Evolutionary conservation across 805 yeast genomes (phyloP).

Genomic region (Pichia nanzhaoensis): DNA sequence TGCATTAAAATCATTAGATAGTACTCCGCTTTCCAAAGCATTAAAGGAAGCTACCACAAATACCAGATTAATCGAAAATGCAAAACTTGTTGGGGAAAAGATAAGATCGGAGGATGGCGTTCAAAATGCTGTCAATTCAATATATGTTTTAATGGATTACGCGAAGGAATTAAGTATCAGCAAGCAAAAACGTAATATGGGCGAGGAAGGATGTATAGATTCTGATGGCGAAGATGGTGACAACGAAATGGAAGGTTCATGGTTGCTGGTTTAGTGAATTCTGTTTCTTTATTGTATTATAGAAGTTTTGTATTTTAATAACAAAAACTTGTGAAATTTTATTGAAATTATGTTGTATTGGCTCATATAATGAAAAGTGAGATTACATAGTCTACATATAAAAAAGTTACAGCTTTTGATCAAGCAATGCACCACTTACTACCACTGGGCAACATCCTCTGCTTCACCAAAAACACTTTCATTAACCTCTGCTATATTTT

Average conservation of each 20-base stretch:
- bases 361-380: no score
- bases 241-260: conserved; percentile 26
- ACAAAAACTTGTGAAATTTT: background rate
- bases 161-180: conserved; percentile 50
- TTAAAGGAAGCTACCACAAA: conserved; percentile 62
- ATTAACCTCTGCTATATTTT: conserved; percentile 40
- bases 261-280: conserved; percentile 26
- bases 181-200: conserved; percentile 32
- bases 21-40: conserved; percentile 57
- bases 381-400: no score
- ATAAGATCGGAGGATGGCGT: conserved; percentile 81
- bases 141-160: conserved; percentile 77
- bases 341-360: background rate
- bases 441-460: conserved; percentile 95
- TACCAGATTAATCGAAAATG: conserved; percentile 59
- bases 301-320: no score
- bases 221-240: conserved; percentile 18
- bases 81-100: conserved; percentile 51
- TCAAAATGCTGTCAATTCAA: conserved; percentile 59
- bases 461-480: conserved; percentile 89
- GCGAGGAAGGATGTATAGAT: conserved; percentile 13
- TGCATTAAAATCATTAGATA: conserved; percentile 59
- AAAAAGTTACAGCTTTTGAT: no score
- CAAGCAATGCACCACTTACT: no score
- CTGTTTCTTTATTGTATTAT: background rate